Conservation (phyloP, 768 basidiomycete genomes). For the Tremella yokohamensis region DNA sequence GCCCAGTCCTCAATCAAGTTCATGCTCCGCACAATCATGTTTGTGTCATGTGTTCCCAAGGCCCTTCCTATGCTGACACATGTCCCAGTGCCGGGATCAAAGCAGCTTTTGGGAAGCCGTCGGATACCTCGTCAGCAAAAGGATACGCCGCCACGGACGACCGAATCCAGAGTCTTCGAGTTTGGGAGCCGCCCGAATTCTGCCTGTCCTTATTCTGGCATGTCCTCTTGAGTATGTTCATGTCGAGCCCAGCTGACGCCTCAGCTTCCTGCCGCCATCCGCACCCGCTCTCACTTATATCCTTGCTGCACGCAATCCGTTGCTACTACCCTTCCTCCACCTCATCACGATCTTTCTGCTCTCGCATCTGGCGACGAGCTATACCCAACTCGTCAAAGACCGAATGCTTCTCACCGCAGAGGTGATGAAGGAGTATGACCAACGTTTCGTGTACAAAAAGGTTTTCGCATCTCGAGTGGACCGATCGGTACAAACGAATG, state of each 20-base stretch:
- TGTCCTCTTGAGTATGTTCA: conserved; percentile 11
- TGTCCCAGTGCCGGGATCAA: no score
- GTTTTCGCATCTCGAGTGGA: conserved; percentile 44
- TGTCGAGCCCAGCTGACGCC: conserved; percentile 2
- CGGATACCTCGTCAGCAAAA: no score
- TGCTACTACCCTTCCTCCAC: conserved; percentile 37
- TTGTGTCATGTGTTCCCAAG: no score
- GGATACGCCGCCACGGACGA: conserved; percentile 12
- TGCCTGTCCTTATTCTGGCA: conserved; percentile 48
- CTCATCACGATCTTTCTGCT: conserved; percentile 36
- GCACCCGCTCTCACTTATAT: conserved; percentile 38
- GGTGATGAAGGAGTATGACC: conserved; percentile 51
- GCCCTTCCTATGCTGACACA: no score
- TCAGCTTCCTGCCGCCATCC: conserved; percentile 42
- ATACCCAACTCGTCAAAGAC: conserved; percentile 46
- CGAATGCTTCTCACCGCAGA: conserved; percentile 44
- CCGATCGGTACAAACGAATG: conserved; percentile 40
- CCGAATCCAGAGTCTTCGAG: conserved; percentile 43
- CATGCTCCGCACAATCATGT: no score
- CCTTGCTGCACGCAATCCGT: conserved; percentile 36
- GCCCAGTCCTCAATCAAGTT: no score
- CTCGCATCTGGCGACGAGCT: conserved; percentile 35
- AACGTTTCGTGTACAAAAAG: conserved; percentile 47
- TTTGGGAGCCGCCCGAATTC: conserved; percentile 51
- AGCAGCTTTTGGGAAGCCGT: no score